phyloP scores from a whole-genome alignment of 2,329 filamentous ascomycete genomes.

The Alternaria sp. region DNA sequence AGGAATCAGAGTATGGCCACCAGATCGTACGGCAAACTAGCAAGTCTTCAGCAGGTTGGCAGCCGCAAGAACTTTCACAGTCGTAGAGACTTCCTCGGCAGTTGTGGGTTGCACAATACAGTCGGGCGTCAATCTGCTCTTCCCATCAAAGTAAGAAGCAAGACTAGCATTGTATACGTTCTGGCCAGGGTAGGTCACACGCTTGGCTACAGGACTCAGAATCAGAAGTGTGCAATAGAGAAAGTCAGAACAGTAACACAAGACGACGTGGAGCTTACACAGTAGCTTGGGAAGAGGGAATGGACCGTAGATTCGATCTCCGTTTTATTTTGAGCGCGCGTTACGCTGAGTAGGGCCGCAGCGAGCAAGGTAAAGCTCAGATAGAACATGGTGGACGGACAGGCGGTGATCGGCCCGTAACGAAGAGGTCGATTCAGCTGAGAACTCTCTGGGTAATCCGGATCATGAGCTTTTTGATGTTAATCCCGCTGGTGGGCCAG shows the following conservation, averaged over 20 bases:
- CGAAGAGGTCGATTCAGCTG: not conserved
- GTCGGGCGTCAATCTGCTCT: slow-evolving; percentile 17
- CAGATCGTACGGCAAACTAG: slow-evolving; percentile 29
- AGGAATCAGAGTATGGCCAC: slow-evolving; percentile 33
- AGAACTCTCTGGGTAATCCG: not conserved
- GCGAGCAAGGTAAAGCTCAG: not conserved
- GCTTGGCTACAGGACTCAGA: not conserved
- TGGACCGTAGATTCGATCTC: not conserved
- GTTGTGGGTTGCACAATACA: slow-evolving; percentile 32
- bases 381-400: not conserved
- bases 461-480: not conserved
- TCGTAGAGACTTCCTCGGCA: slow-evolving; percentile 24
- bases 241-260: not conserved
- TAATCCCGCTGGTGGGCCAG: not conserved
- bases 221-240: not conserved
- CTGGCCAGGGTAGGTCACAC: slow-evolving; percentile 11
- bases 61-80: slow-evolving; percentile 21
- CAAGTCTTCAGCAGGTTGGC: not conserved
- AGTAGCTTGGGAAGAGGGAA: not conserved
- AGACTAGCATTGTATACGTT: slow-evolving; percentile 9
- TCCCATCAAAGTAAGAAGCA: slow-evolving; percentile 12
- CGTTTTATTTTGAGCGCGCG: not conserved
- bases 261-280: not conserved
- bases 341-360: not conserved
- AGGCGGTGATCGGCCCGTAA: not conserved